Evolutionary conservation across 176 grass and related monocot genomes (phyloP).

Genomic region (Typha latifolia): DNA sequence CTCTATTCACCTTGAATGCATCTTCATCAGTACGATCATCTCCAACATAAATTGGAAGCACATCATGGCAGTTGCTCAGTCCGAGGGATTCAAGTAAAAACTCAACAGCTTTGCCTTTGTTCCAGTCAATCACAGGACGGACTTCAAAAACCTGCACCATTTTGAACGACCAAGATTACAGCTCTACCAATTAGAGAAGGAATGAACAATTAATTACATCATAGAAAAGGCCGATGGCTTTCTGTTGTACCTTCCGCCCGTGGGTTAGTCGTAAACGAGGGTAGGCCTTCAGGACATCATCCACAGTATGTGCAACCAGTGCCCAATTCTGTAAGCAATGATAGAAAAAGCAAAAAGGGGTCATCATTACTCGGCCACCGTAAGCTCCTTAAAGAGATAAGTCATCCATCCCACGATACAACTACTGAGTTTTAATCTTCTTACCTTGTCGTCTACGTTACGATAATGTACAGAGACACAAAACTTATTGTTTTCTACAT

Average conservation of each 20-base stretch:
- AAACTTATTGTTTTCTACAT: slow-evolving; percentile 77
- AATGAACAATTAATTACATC: too few relatives aligned
- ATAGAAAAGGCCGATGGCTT: neutral
- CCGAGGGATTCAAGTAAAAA: slow-evolving; percentile 44
- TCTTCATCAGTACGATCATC: slow-evolving; percentile 86
- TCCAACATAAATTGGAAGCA: slow-evolving; percentile 67
- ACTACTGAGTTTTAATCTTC: neutral
- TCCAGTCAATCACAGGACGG: slow-evolving; percentile 50
- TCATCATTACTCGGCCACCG: slow-evolving; percentile 10
- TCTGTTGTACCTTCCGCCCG: slow-evolving; percentile 64
- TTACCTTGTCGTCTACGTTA: slow-evolving; percentile 52
- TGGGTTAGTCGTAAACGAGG: slow-evolving; percentile 67
- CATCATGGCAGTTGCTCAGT: slow-evolving; percentile 11
- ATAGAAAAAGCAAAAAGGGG: neutral
- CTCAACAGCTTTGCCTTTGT: slow-evolving; percentile 78
- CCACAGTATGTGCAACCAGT: slow-evolving; percentile 47
- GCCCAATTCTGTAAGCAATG: slow-evolving; percentile 48
- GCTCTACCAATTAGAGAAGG: neutral
- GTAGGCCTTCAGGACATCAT: slow-evolving; percentile 42
- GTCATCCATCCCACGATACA: neutral
- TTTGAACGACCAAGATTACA: neutral
- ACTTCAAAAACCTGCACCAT: slow-evolving; percentile 42
- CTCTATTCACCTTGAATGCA: slow-evolving; percentile 43
- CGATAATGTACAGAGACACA: slow-evolving; percentile 71
- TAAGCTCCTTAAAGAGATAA: neutral